Conservation (phyloP, 2,329 filamentous ascomycete genomes). For the Nothophoma quercina region DNA sequence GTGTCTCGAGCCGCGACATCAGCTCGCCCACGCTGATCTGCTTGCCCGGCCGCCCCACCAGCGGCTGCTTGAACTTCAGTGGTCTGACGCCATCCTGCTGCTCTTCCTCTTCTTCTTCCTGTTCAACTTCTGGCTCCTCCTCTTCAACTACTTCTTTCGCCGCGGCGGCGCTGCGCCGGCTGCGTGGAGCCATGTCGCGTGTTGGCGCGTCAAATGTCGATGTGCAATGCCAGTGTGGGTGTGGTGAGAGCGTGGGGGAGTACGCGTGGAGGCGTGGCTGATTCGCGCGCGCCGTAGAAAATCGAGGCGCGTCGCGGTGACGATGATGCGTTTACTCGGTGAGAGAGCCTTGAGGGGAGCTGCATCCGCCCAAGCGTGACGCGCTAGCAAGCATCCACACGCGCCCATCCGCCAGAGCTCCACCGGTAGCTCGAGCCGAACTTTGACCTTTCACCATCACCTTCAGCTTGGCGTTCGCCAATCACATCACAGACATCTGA, state of each 20-base stretch:
- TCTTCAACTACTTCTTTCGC: constrained; percentile 40
- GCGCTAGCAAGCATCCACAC: constrained; percentile 14
- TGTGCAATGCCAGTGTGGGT: constrained; percentile 3
- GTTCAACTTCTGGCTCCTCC: constrained; percentile 40
- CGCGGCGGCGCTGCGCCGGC: constrained; percentile 48
- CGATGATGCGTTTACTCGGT: constrained; percentile 8
- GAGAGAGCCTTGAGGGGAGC: constrained; percentile 16
- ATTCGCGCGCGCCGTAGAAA: constrained; percentile 16
- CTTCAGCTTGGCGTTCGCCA: neutral
- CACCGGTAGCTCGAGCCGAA: constrained; percentile 2
- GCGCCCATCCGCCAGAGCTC: constrained; percentile 24
- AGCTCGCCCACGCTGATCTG: constrained; percentile 85
- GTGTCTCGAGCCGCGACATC: constrained; percentile 77
- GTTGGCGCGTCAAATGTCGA: constrained; percentile 31
- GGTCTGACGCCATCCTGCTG: constrained; percentile 31
- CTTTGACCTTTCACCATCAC: constrained; percentile 3
- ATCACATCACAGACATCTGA: neutral
- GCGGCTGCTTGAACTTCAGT: constrained; percentile 82
- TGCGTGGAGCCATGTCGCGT: constrained; percentile 50
- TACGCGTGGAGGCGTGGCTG: constrained; percentile 3
- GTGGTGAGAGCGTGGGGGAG: neutral
- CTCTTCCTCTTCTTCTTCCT: constrained; percentile 55
- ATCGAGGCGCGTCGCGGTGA: constrained; percentile 18
- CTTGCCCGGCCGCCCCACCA: constrained; percentile 92
- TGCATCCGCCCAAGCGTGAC: constrained; percentile 19